phyloP scores from a whole-genome alignment of 345 rosid genomes.

The Salix caprea region DNA sequence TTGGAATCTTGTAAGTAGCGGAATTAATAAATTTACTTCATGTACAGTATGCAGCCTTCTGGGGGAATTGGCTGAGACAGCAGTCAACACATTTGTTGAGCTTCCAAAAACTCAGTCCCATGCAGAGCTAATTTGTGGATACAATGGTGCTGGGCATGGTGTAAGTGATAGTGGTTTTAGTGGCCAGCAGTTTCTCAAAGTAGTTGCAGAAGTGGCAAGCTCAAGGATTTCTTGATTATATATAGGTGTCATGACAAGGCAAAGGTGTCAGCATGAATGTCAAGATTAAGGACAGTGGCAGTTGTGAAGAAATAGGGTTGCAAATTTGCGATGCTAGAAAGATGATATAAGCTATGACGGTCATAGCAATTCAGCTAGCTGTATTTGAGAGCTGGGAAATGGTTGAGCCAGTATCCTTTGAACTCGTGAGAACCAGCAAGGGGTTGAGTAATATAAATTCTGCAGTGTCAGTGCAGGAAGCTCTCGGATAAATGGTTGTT shows the following conservation, averaged over 20 bases:
- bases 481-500: too few relatives aligned
- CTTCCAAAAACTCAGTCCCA: background rate
- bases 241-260: background rate
- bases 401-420: background rate
- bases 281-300: background rate
- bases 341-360: background rate
- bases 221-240: background rate
- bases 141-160: background rate
- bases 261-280: background rate
- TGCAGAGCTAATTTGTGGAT: background rate
- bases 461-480: background rate
- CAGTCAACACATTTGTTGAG: background rate
- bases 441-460: background rate
- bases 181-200: background rate
- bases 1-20: background rate
- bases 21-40: background rate
- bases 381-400: background rate
- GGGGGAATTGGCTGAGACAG: background rate
- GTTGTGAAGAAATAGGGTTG: background rate
- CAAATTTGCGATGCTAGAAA: background rate
- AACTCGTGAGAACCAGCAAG: background rate
- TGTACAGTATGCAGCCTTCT: background rate
- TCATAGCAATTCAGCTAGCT: background rate
- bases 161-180: background rate
- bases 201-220: background rate